phyloP scores from a whole-genome alignment of 108 stramenopile genomes.

The Fistulifera pelliculosa region DNA sequence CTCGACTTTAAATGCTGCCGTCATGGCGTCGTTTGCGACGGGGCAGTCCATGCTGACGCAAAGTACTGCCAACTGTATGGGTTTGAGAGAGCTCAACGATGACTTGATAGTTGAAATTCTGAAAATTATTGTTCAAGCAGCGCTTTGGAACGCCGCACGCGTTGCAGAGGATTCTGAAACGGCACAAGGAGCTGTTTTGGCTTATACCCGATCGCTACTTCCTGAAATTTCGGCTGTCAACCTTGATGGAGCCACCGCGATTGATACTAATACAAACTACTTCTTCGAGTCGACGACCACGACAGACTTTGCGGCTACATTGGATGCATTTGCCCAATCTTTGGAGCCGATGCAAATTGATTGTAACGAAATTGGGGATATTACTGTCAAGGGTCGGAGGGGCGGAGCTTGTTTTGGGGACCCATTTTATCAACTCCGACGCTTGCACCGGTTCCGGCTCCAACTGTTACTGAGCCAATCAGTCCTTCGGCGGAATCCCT shows the following conservation, averaged over 20 bases:
- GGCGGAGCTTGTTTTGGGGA: constrained; percentile 12
- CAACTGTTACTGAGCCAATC: neutral
- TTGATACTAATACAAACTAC: constrained; percentile 7
- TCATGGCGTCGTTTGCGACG: constrained; percentile 18
- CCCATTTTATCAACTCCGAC: neutral
- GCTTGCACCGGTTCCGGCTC: too few species aligned
- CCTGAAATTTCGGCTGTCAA: constrained; percentile 19
- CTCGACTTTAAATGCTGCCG: constrained; percentile 14
- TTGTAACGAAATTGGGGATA: constrained; percentile 24
- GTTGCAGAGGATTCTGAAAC: constrained; percentile 19
- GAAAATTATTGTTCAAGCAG: constrained; percentile 28
- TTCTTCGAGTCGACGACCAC: constrained; percentile 19
- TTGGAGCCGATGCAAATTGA: constrained; percentile 16
- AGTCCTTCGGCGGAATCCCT: neutral
- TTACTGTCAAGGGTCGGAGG: constrained; percentile 11
- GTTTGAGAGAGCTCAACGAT: constrained; percentile 9
- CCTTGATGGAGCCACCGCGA: constrained; percentile 10
- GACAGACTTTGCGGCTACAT: constrained; percentile 16
- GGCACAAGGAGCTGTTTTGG: constrained; percentile 20
- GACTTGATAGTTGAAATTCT: constrained; percentile 4
- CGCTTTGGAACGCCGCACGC: constrained; percentile 24
- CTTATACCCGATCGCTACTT: constrained; percentile 22
- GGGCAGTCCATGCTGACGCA: constrained; percentile 9
- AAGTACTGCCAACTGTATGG: constrained; percentile 16
- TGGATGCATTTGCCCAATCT: constrained; percentile 22